Percentiles rank a stretch among this genome's conserved stretches.
Evolutionary conservation across 768 basidiomycete species (phyloP).

Genomic region (Holtermannia corniformis): DNA sequence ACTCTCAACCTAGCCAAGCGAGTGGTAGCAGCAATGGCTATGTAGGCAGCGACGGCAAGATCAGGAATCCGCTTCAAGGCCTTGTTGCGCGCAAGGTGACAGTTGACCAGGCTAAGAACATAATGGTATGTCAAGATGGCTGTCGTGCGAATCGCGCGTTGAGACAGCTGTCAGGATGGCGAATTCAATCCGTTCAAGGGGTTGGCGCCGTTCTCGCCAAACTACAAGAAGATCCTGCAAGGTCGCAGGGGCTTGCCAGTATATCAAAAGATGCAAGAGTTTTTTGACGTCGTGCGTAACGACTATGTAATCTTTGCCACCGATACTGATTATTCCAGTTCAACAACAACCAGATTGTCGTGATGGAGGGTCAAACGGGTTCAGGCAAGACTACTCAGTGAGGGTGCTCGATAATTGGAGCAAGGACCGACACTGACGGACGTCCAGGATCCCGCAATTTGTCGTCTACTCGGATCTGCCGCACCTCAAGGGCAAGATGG

Average conservation of each 20-base stretch:
- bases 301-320: conserved; percentile 47
- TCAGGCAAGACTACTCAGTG: conserved; percentile 94
- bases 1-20: conserved; percentile 1
- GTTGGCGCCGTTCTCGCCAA: conserved; percentile 54
- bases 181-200: conserved; percentile 84
- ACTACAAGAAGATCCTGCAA: conserved; percentile 79
- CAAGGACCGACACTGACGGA: conserved; percentile 22
- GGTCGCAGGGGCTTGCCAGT: conserved; percentile 82
- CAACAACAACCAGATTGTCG: conserved; percentile 68
- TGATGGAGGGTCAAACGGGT: conserved; percentile 69
- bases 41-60: conserved; percentile 1
- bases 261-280: conserved; percentile 83
- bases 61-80: conserved; percentile 56
- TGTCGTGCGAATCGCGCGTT: neutral
- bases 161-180: conserved; percentile 50
- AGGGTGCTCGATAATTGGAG: conserved; percentile 2
- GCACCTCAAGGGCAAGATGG: conserved; percentile 76
- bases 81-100: conserved; percentile 62
- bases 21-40: conserved; percentile 9
- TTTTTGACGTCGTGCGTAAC: conserved; percentile 76
- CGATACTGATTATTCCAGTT: conserved; percentile 55
- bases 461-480: conserved; percentile 89
- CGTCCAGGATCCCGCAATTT: conserved; percentile 84
- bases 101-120: conserved; percentile 56
- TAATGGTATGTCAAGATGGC: conserved; percentile 53